Conservation (phyloP, 306 rosid species). For the Inga oerstediana region DNA sequence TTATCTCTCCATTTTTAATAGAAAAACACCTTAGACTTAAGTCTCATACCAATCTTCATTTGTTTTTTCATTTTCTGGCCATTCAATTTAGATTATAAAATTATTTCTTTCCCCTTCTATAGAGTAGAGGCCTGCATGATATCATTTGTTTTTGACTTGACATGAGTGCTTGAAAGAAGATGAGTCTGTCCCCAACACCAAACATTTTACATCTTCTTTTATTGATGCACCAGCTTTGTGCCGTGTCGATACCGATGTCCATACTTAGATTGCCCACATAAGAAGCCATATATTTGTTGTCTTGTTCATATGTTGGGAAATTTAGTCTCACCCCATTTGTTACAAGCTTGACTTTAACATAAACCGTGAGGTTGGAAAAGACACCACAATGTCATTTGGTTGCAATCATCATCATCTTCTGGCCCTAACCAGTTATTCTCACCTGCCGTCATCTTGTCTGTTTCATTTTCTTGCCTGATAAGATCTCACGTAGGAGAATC, state of each 20-base stretch:
- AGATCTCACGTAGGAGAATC: conserved; percentile 15
- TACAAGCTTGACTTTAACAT: conserved; percentile 17
- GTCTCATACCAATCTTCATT: conserved; percentile 2
- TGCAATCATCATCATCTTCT: conserved; percentile 3
- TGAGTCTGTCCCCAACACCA: not conserved
- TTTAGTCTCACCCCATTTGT: conserved; percentile 16
- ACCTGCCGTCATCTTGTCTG: conserved; percentile 1
- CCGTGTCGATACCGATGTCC: not conserved
- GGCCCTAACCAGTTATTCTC: not conserved
- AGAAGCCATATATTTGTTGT: conserved; percentile 27
- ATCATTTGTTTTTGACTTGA: not conserved
- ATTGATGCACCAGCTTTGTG: not conserved
- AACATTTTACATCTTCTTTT: not conserved
- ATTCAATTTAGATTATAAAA: too few relatives aligned
- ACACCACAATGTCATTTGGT: conserved; percentile 14
- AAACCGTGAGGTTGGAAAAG: conserved; percentile 29
- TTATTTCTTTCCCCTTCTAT: not conserved
- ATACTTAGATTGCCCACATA: not conserved
- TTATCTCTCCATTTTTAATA: not conserved
- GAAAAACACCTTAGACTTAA: conserved; percentile 5
- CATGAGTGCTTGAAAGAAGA: not conserved
- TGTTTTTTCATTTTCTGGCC: not conserved
- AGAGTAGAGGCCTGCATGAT: not conserved
- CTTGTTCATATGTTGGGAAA: conserved; percentile 17
- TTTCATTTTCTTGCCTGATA: conserved; percentile 9